A percentile compares a stretch with the other conserved stretches of the same genome.
These are phyloP conservation scores for Themeda triandra DNA, from an alignment of 176 grass and related monocot species.

Conservation along the genomic window DNA sequence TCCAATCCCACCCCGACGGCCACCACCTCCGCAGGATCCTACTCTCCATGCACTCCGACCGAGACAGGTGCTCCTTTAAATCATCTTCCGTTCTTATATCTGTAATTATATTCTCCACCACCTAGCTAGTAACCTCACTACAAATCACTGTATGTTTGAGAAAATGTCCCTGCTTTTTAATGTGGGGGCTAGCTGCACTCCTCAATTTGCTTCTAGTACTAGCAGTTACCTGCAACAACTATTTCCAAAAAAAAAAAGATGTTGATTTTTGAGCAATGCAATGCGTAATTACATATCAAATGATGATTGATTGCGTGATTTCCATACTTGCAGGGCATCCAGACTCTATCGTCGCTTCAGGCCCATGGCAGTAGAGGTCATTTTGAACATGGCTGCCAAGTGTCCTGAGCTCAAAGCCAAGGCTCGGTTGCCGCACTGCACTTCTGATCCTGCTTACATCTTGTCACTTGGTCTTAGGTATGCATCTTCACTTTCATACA, in stretches of 20 bases:
- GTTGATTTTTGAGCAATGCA: background rate
- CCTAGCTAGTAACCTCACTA: no score
- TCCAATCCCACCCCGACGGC: background rate
- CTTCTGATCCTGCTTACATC: background rate
- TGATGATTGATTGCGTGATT: background rate
- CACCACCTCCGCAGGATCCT: background rate
- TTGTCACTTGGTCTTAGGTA: background rate
- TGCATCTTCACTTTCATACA: background rate
- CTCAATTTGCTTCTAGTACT: background rate
- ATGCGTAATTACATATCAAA: background rate
- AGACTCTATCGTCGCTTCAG: background rate
- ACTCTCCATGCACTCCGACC: background rate
- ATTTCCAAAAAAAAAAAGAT: background rate
- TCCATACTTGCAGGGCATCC: background rate
- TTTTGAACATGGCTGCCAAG: background rate
- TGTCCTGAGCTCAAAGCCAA: conserved; percentile 10
- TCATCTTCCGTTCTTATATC: no score
- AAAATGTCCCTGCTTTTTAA: no score
- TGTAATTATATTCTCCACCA: no score
- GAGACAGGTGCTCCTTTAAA: background rate
- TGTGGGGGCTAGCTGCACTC: background rate
- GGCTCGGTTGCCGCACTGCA: background rate
- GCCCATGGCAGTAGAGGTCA: background rate
- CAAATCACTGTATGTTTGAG: no score
- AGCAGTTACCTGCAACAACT: background rate